A percentile compares a stretch with the other conserved stretches of the same genome.
Evolutionary conservation across 495 filamentous ascomycete species (phyloP).

Genomic region (Penicillium coffeae): DNA sequence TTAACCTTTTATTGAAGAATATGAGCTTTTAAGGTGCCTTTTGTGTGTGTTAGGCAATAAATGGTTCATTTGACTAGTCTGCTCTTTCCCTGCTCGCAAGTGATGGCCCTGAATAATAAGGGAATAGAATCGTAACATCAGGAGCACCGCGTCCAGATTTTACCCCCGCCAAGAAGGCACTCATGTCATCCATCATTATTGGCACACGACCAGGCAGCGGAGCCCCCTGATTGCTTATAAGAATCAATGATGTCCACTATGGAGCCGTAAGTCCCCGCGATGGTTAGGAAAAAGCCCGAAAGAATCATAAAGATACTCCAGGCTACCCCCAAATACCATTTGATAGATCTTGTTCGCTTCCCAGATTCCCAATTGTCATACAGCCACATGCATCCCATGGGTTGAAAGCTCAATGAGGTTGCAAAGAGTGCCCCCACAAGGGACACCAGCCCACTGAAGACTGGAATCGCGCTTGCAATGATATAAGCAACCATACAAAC

Average conservation of each 20-base stretch:
- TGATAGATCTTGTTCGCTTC: conserved; percentile 11
- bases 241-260: conserved; percentile 51
- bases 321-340: conserved; percentile 26
- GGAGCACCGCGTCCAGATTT: too few species aligned
- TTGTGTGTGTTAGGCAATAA: too few species aligned
- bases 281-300: conserved; percentile 45
- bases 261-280: conserved; percentile 56
- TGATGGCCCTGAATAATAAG: too few species aligned
- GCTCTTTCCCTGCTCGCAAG: too few species aligned
- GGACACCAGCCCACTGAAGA: conserved; percentile 60
- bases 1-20: too few species aligned
- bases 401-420: conserved; percentile 41
- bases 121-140: too few species aligned
- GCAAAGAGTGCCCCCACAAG: conserved; percentile 58
- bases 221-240: conserved; percentile 39
- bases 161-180: too few species aligned
- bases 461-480: conserved; percentile 67
- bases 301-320: conserved; percentile 29
- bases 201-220: conserved; percentile 29
- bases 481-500: conserved; percentile 61
- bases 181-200: too few species aligned
- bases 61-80: too few species aligned
- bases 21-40: too few species aligned
- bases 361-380: conserved; percentile 39
- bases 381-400: conserved; percentile 45